These are phyloP conservation scores for Peronospora tabacina DNA, from an alignment of 352 stramenopile species.

Conservation along the genomic window DNA sequence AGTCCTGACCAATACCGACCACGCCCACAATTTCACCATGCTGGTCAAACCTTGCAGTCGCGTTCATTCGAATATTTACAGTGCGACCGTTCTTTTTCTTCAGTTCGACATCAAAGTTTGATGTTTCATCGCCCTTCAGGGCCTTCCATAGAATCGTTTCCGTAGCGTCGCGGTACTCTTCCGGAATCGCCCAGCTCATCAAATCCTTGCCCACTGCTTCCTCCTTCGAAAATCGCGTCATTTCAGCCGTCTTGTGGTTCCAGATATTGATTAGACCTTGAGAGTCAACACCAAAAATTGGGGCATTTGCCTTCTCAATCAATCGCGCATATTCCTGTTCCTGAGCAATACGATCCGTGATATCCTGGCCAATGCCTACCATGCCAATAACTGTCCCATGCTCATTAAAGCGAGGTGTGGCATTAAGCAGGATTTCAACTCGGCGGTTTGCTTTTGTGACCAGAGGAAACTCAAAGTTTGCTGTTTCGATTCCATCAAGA, in stretches of 20 bases:
- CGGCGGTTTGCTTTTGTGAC: slow-evolving; percentile 73
- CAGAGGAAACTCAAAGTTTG: slow-evolving; percentile 83
- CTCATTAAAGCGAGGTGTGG: slow-evolving; percentile 79
- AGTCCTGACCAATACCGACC: slow-evolving; percentile 81
- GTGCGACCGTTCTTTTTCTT: slow-evolving; percentile 57
- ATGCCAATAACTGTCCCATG: slow-evolving; percentile 75
- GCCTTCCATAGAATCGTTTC: slow-evolving; percentile 49
- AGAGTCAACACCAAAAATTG: slow-evolving; percentile 84
- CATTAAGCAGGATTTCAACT: slow-evolving; percentile 83
- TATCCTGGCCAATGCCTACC: slow-evolving; percentile 84
- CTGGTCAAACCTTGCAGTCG: slow-evolving; percentile 55
- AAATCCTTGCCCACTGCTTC: slow-evolving; percentile 85
- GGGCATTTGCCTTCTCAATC: slow-evolving; percentile 87
- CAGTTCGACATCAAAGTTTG: slow-evolving; percentile 80
- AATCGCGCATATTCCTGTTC: slow-evolving; percentile 74
- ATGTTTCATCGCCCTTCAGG: slow-evolving; percentile 53
- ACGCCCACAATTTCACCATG: slow-evolving; percentile 76
- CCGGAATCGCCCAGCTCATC: slow-evolving; percentile 47
- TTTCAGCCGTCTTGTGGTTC: slow-evolving; percentile 87
- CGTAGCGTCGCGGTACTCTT: slow-evolving; percentile 46
- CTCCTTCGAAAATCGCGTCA: slow-evolving; percentile 82
- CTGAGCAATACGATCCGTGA: slow-evolving; percentile 66
- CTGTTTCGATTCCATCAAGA: slow-evolving; percentile 48
- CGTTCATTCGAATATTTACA: slow-evolving; percentile 67
- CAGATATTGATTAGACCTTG: slow-evolving; percentile 82